A percentile compares a stretch with the other conserved stretches of the same genome.
Evolutionary conservation across 108 stramenopile species (phyloP).

Genomic region (Craspedostauros australis): DNA sequence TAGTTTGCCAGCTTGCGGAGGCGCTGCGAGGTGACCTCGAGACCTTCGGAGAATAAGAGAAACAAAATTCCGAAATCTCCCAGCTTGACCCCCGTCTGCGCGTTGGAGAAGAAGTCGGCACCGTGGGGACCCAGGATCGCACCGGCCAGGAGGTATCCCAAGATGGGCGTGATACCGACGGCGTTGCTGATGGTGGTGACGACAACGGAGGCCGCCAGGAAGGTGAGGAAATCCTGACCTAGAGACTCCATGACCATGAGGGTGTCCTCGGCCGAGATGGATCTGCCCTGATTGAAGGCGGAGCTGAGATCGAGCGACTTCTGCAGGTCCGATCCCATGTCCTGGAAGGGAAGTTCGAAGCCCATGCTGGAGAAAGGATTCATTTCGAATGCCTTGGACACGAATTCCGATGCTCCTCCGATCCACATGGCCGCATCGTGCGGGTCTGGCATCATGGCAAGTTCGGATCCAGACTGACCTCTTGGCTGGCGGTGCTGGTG

Average conservation of each 20-base stretch:
- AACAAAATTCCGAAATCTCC: slow-evolving; percentile 81
- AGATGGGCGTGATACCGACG: slow-evolving; percentile 45
- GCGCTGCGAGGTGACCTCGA: slow-evolving; percentile 47
- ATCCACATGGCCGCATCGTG: slow-evolving; percentile 6
- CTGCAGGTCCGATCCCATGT: slow-evolving; percentile 19
- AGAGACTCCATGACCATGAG: slow-evolving; percentile 41
- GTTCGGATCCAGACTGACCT: no score
- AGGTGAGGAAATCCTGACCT: slow-evolving; percentile 56
- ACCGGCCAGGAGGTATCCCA: slow-evolving; percentile 61
- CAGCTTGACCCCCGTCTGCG: slow-evolving; percentile 55
- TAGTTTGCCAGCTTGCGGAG: slow-evolving; percentile 44
- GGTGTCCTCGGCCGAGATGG: slow-evolving; percentile 39
- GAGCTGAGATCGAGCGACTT: slow-evolving; percentile 14
- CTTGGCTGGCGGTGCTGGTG: no score
- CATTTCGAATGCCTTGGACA: background rate
- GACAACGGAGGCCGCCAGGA: slow-evolving; percentile 54
- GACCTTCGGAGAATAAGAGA: slow-evolving; percentile 65
- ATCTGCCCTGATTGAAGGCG: background rate
- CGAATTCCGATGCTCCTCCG: slow-evolving; percentile 11
- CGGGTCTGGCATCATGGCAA: no score
- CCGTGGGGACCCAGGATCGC: slow-evolving; percentile 56
- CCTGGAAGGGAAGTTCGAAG: slow-evolving; percentile 19
- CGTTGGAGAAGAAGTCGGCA: slow-evolving; percentile 53
- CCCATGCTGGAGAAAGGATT: background rate
- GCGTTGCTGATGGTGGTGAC: slow-evolving; percentile 38